Base-by-base conservation (phyloP, 2,329 filamentous ascomycete genomes). In the Arthrobotrys conoides region DNA sequence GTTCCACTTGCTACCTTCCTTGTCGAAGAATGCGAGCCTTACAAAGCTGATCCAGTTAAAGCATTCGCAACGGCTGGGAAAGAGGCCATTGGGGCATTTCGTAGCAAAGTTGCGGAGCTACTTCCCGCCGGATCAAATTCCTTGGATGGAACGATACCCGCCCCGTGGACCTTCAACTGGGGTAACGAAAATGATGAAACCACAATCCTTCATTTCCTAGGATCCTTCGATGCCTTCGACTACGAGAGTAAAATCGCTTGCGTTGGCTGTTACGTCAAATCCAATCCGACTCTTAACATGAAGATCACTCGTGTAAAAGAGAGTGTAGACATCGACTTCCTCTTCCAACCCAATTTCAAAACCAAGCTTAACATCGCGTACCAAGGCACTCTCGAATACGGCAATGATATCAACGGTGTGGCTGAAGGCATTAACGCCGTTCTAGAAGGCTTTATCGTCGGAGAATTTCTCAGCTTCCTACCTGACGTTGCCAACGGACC, bases 121-220 rank as follows among this genome's bases (percentile, higher is more conserved):
- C 14, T 44, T 6, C 18, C 18, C 12, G 20, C 18, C 16, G 30
- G 33, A 44, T 22, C 33, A 20, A 44, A 27, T n/a, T 24, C 1
- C 20, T 44, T 41, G n/a, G n/a, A 12, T 14, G 3, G 4, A 2
- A 41, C n/a, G 18, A 24, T 61, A 22, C 55, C 55, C 1, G n/a
- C 14, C 20, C 30, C 30, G 14, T 41, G 55, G 55, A 41, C 10
- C 5, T 61, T 41, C 24, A 61, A 44, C 30, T 61, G 30, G 55
- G 55, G 55, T 22, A 44, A 16, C 33, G 27, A n/a, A 10, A 44
- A 16, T 5, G 33, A 24, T n/a, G 16, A 12, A 16, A 14, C 8
- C 18, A 44, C 30, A 20, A 59, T 59, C 6, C 1, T 0, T 6
- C 55, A 41, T 18, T 22, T 61, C 55, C 55, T 61, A 12, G 33